Evolutionary conservation across 805 yeast species (phyloP).

Genomic region (Pichia scutulata): DNA sequence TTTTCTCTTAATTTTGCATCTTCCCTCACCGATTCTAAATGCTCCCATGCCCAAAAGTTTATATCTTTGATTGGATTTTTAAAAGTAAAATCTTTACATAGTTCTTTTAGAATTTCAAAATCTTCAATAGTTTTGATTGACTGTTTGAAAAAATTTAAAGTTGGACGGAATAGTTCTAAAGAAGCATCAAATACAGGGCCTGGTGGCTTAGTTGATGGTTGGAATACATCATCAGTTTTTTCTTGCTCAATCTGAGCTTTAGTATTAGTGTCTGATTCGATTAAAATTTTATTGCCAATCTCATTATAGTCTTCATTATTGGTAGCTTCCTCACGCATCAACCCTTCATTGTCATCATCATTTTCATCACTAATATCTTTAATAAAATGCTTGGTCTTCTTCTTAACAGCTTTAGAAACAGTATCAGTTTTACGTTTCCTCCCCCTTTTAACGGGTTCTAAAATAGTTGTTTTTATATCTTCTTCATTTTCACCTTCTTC

Average conservation of each 20-base stretch:
- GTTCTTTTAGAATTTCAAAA: constrained; percentile 40
- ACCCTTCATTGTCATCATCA: neutral
- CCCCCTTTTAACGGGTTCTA: neutral
- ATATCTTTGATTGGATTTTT: constrained; percentile 27
- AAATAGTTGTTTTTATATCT: neutral
- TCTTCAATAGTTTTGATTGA: constrained; percentile 73
- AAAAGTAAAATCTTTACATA: constrained; percentile 27
- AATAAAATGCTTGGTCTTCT: neutral
- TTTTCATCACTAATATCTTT: neutral
- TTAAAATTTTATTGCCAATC: constrained; percentile 16
- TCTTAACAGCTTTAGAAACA: neutral
- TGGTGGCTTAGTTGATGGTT: constrained; percentile 47
- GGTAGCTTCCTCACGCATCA: constrained; percentile 14
- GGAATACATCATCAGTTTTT: constrained; percentile 30
- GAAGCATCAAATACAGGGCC: constrained; percentile 44
- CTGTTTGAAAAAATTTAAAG: constrained; percentile 43
- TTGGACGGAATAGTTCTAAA: constrained; percentile 32
- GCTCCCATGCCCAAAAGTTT: constrained; percentile 63
- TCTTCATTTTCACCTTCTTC: constrained; percentile 12
- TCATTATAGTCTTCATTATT: constrained; percentile 17
- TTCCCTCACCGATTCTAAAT: constrained; percentile 23
- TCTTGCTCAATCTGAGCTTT: neutral
- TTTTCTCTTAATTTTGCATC: constrained; percentile 21
- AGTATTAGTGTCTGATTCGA: constrained; percentile 21
- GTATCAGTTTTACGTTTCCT: neutral